Evolutionary conservation across 495 filamentous ascomycete species (phyloP).

Genomic region (Aspergillus sparsus): DNA sequence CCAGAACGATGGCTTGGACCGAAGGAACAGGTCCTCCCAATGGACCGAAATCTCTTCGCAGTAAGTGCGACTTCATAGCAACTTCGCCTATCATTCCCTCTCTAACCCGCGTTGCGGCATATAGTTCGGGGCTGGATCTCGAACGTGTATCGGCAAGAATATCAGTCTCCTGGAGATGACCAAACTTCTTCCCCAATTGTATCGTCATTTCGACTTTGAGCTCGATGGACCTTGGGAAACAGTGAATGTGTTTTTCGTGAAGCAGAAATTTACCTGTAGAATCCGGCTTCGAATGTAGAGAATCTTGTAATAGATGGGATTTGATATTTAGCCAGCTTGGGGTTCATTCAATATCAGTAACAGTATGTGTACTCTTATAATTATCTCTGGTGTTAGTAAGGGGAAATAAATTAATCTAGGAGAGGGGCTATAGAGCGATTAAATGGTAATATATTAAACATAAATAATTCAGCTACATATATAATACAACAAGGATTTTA

Average conservation of each 20-base stretch:
- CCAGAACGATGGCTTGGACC: conserved; percentile 61
- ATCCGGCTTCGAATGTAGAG: neutral
- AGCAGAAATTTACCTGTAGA: neutral
- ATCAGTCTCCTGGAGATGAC: conserved; percentile 36
- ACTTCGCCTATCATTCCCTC: neutral
- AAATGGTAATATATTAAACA: too few relatives aligned
- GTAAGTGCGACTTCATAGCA: neutral
- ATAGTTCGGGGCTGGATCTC: conserved; percentile 36
- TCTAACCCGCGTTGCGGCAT: neutral
- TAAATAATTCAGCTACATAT: too few relatives aligned
- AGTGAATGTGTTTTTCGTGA: neutral
- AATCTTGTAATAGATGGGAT: neutral
- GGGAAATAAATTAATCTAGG: too few relatives aligned
- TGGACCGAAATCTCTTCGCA: conserved; percentile 15
- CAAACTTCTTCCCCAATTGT: conserved; percentile 37
- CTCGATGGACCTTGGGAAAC: conserved; percentile 7
- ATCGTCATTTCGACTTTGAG: conserved; percentile 33
- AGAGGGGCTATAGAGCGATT: too few relatives aligned
- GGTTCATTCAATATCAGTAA: too few relatives aligned
- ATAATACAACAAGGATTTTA: too few relatives aligned
- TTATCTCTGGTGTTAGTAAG: too few relatives aligned
- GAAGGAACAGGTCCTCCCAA: conserved; percentile 7
- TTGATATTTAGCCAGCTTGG: neutral
- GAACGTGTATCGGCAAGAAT: conserved; percentile 41
- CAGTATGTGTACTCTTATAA: too few relatives aligned